Percentiles rank a stretch among this genome's conserved stretches.
Conservation (phyloP, 1,284 basidiomycete species). For the Volvariella volvacea region DNA sequence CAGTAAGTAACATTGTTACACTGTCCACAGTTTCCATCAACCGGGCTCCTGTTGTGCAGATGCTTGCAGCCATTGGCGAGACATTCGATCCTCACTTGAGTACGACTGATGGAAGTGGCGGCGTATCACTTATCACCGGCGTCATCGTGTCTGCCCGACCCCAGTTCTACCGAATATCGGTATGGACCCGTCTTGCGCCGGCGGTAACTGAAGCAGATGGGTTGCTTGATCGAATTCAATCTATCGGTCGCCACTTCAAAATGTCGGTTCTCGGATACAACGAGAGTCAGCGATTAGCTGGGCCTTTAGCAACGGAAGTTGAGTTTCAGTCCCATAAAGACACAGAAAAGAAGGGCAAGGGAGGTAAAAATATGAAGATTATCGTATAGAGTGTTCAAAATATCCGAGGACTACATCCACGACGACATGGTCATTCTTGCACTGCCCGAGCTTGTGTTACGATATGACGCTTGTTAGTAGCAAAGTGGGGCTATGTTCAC, state of each 20-base stretch:
- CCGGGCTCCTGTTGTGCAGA: constrained; percentile 41
- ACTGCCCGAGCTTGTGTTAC: neutral
- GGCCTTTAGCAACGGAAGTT: constrained; percentile 85
- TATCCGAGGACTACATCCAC: neutral
- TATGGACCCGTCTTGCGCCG: constrained; percentile 91
- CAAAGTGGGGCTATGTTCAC: too few species aligned
- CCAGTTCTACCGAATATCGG: constrained; percentile 93
- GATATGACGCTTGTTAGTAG: too few species aligned
- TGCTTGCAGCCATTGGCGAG: constrained; percentile 95
- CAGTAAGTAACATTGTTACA: constrained; percentile 55
- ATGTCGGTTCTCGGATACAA: constrained; percentile 78
- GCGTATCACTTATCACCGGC: constrained; percentile 80
- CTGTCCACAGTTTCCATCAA: too few species aligned
- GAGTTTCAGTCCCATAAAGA: constrained; percentile 94
- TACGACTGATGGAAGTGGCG: constrained; percentile 39
- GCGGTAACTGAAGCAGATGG: constrained; percentile 42
- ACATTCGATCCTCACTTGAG: constrained; percentile 84
- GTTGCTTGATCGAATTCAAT: constrained; percentile 66
- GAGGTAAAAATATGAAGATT: constrained; percentile 61
- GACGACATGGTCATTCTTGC: neutral
- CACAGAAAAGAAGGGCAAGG: constrained; percentile 90
- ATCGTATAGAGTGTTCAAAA: constrained; percentile 43
- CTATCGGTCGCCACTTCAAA: constrained; percentile 81
- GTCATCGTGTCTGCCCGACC: constrained; percentile 94
- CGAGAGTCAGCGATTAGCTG: constrained; percentile 69